Evolutionary conservation across 768 basidiomycete genomes (phyloP).

Genomic region (Tylopilus balloui): DNA sequence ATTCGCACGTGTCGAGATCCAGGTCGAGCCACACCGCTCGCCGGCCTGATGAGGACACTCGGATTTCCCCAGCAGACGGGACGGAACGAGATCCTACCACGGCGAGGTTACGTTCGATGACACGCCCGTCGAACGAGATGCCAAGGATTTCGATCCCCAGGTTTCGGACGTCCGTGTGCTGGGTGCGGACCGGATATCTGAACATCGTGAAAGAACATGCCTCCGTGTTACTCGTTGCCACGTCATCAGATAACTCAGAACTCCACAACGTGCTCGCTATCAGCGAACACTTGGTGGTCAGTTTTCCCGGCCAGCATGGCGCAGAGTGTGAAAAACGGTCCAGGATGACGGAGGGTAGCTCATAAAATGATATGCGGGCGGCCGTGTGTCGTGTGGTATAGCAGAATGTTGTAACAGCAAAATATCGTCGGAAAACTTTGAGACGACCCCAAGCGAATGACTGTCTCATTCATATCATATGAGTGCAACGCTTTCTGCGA

Average conservation of each 20-base stretch:
- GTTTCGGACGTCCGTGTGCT: background rate
- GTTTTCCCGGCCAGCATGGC: slow-evolving; percentile 16
- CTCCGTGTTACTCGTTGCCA: background rate
- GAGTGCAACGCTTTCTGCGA: background rate
- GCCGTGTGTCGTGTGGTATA: slow-evolving; percentile 1
- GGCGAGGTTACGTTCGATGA: background rate
- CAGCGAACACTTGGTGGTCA: slow-evolving; percentile 3
- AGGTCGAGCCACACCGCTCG: slow-evolving; percentile 19
- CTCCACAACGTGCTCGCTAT: slow-evolving; percentile 15
- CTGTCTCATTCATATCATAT: slow-evolving; percentile 8
- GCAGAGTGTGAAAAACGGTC: slow-evolving; percentile 1
- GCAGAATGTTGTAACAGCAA: slow-evolving; percentile 5
- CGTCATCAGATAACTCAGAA: slow-evolving; percentile 17
- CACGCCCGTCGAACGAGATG: slow-evolving; percentile 13
- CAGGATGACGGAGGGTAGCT: slow-evolving; percentile 14
- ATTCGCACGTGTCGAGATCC: slow-evolving; percentile 32
- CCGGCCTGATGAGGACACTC: slow-evolving; percentile 16
- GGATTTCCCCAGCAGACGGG: slow-evolving; percentile 13
- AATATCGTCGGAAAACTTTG: slow-evolving; percentile 11
- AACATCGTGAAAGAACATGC: slow-evolving; percentile 15
- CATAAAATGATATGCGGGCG: slow-evolving; percentile 11
- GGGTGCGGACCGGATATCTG: slow-evolving; percentile 1
- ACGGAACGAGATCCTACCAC: slow-evolving; percentile 9
- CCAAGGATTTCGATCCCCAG: slow-evolving; percentile 4
- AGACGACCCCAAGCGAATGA: slow-evolving; percentile 10